A percentile compares a stretch with the other conserved stretches of the same genome.
These are phyloP conservation scores for Cicer cuneatum DNA, from an alignment of 306 rosid species.

Conservation along the genomic window DNA sequence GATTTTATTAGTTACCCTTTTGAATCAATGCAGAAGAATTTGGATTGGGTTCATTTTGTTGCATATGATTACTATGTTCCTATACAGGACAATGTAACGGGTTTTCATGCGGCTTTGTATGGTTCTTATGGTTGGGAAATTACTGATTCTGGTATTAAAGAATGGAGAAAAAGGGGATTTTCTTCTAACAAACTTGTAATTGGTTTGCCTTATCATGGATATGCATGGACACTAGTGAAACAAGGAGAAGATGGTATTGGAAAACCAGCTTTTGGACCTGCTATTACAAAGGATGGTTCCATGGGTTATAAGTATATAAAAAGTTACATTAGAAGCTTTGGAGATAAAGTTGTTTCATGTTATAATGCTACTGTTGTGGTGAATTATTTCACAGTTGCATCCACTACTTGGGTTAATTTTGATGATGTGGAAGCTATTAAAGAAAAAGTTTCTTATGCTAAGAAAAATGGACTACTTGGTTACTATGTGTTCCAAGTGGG, in stretches of 20 bases:
- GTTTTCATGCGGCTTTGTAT: constrained; percentile 55
- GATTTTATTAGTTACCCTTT: constrained; percentile 47
- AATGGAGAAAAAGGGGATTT: constrained; percentile 53
- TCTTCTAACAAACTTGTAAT: constrained; percentile 50
- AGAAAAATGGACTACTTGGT: constrained; percentile 56
- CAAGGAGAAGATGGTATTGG: constrained; percentile 46
- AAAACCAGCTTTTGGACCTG: constrained; percentile 50
- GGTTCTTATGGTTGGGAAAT: constrained; percentile 46
- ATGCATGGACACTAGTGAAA: constrained; percentile 51
- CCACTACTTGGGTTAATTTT: constrained; percentile 53
- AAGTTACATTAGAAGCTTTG: constrained; percentile 47
- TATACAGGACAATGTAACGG: constrained; percentile 25
- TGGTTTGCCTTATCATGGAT: constrained; percentile 63
- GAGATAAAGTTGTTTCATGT: constrained; percentile 34
- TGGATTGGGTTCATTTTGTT: constrained; percentile 57
- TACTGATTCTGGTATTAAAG: constrained; percentile 56
- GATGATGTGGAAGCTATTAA: constrained; percentile 60
- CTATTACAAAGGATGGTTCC: constrained; percentile 46
- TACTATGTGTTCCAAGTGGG: constrained; percentile 57
- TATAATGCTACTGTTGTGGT: constrained; percentile 56
- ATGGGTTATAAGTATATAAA: constrained; percentile 51
- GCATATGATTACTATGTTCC: constrained; percentile 52
- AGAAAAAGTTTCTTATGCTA: constrained; percentile 61
- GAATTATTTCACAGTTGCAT: constrained; percentile 48
- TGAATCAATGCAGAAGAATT: constrained; percentile 47